Percentiles rank a stretch among this genome's conserved stretches.
These are phyloP conservation scores for Yarrowia bubula DNA, from an alignment of 805 yeast species.

Conservation along the genomic window DNA sequence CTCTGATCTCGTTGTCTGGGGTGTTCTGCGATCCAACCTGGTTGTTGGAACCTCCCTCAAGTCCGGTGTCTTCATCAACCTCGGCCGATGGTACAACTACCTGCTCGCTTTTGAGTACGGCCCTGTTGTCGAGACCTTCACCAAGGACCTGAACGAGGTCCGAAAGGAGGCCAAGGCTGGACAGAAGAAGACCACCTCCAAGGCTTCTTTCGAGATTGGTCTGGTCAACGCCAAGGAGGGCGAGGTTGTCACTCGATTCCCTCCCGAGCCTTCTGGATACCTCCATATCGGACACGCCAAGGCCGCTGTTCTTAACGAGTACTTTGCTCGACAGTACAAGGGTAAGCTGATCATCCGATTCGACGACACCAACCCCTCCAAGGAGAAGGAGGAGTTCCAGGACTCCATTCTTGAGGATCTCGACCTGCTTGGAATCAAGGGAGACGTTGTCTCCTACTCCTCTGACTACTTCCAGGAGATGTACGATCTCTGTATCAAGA, in stretches of 20 bases:
- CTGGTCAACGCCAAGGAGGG: constrained; percentile 90
- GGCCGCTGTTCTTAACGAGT: constrained; percentile 95
- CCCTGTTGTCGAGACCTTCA: constrained; percentile 61
- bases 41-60: constrained; percentile 88
- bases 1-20: constrained; percentile 91
- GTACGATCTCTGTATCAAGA: constrained; percentile 79
- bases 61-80: constrained; percentile 76
- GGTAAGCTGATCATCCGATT: constrained; percentile 96
- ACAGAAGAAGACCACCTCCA: constrained; percentile 78
- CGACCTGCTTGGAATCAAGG: constrained; percentile 84
- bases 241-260: constrained; percentile 96
- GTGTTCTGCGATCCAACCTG: constrained; percentile 87
- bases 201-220: constrained; percentile 93
- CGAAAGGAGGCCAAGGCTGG: constrained; percentile 67
- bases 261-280: constrained; percentile 99
- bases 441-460: constrained; percentile 83
- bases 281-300: constrained; percentile 99
- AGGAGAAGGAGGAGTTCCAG: constrained; percentile 93
- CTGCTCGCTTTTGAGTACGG: constrained; percentile 65
- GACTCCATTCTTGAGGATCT: constrained; percentile 93
- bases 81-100: constrained; percentile 89
- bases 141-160: constrained; percentile 68
- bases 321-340: constrained; percentile 91
- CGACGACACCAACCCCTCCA: constrained; percentile 97
- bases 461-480: constrained; percentile 90